Percentiles rank a stretch among this genome's conserved stretches.
Conservation (phyloP, 805 yeast species). For the Candida ulmi region DNA sequence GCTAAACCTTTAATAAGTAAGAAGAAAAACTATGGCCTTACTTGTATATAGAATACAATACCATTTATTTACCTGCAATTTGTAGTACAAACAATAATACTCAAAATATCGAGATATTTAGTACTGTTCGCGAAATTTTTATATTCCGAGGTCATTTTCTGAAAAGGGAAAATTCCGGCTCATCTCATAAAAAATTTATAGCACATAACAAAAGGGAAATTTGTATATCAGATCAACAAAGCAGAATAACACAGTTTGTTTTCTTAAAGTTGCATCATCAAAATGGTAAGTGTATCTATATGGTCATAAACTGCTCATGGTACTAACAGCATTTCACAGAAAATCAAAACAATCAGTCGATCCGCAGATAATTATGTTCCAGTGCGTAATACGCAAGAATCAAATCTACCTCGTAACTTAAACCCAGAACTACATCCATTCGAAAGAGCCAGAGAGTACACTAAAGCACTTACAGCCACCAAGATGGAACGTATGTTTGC, state of each 20-base stretch:
- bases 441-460: slow-evolving; percentile 94
- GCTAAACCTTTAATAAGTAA: too few species aligned
- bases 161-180: slow-evolving; percentile 3
- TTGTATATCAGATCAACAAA: too few species aligned
- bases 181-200: slow-evolving; percentile 1
- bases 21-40: too few species aligned
- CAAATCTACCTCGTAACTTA: slow-evolving; percentile 80
- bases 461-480: slow-evolving; percentile 91
- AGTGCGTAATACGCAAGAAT: slow-evolving; percentile 82
- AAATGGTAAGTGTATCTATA: slow-evolving; percentile 1
- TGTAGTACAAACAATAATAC: too few species aligned
- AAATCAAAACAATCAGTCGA: slow-evolving; percentile 34
- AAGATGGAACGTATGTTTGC: slow-evolving; percentile 96
- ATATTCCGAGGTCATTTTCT: too few species aligned
- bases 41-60: background rate
- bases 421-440: slow-evolving; percentile 95
- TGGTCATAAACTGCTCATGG: too few species aligned
- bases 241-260: too few species aligned
- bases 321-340: slow-evolving; percentile 18
- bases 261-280: background rate
- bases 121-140: too few species aligned
- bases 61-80: too few species aligned
- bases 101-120: too few species aligned
- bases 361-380: slow-evolving; percentile 93
- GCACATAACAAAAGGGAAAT: background rate